Conservation (phyloP, 177 flowering plant species). For the Telopea speciosissima region DNA sequence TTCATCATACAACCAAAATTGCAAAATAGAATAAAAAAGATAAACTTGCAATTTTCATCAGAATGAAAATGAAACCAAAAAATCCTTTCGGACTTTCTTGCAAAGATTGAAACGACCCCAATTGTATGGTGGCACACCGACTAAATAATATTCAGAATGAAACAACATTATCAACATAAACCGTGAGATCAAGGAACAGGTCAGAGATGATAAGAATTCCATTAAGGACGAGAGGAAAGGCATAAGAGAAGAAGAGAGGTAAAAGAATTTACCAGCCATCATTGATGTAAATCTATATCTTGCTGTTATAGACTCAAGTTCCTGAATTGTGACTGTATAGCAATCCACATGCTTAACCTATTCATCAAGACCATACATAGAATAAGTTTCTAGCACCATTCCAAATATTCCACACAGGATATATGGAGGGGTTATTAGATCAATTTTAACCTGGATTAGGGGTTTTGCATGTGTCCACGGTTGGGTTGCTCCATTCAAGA, state of each 20-base stretch:
- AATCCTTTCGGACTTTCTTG: neutral
- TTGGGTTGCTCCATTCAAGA: too few species aligned
- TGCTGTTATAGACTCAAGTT: constrained; percentile 75
- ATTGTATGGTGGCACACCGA: neutral
- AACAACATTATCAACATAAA: neutral
- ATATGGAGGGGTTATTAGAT: too few species aligned
- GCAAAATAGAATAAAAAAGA: too few species aligned
- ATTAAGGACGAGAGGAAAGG: too few species aligned
- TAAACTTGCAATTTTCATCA: neutral
- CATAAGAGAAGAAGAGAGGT: too few species aligned
- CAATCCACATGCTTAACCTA: constrained; percentile 92
- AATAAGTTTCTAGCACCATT: constrained; percentile 4
- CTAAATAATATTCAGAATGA: neutral
- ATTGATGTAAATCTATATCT: constrained; percentile 72
- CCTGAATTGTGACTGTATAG: constrained; percentile 57
- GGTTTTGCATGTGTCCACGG: too few species aligned
- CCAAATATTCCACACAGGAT: neutral
- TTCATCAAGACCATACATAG: constrained; percentile 11
- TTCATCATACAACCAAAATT: too few species aligned
- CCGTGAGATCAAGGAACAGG: too few species aligned
- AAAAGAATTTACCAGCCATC: constrained; percentile 65
- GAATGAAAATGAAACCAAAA: neutral
- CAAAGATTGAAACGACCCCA: neutral
- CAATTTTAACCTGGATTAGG: too few species aligned
- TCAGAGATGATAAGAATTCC: too few species aligned